A percentile compares a stretch with the other conserved stretches of the same genome.
These are phyloP conservation scores for Colletotrichum horii DNA, from an alignment of 2,329 filamentous ascomycete species.

Conservation along the genomic window DNA sequence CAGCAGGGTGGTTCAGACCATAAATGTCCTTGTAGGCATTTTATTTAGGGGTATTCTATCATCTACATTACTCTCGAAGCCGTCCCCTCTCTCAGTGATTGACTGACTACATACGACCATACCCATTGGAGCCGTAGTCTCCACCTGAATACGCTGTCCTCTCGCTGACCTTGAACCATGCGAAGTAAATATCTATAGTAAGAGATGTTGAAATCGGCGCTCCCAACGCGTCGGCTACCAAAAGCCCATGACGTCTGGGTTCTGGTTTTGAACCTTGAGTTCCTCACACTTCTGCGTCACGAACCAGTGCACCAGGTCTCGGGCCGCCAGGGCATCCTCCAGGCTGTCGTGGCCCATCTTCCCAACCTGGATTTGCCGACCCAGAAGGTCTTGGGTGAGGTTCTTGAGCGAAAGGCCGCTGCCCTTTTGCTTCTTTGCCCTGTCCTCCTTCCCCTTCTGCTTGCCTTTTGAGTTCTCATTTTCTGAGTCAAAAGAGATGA, in stretches of 20 bases:
- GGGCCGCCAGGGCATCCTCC: conserved; percentile 48
- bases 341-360: conserved; percentile 45
- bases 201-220: not conserved
- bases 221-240: not conserved
- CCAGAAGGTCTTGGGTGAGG: conserved; percentile 39
- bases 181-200: not conserved
- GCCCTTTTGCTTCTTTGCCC: conserved; percentile 14
- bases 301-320: conserved; percentile 47
- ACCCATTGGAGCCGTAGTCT: not conserved
- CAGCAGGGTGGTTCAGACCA: not conserved
- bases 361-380: conserved; percentile 42
- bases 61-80: not conserved
- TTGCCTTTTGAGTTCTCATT: not conserved
- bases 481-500: conserved; percentile 1
- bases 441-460: conserved; percentile 10
- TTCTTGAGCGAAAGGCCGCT: conserved; percentile 37
- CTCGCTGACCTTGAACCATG: not conserved
- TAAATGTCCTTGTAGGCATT: not conserved
- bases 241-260: not conserved
- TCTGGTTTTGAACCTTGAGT: not conserved
- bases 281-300: conserved; percentile 17
- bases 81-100: not conserved
- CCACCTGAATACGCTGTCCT: not conserved
- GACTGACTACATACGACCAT: not conserved
- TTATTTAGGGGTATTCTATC: not conserved